Evolutionary conservation across 805 yeast species (phyloP), one percentile per base, ranked within the genome.

Genomic region (Candida tibetensis): DNA sequence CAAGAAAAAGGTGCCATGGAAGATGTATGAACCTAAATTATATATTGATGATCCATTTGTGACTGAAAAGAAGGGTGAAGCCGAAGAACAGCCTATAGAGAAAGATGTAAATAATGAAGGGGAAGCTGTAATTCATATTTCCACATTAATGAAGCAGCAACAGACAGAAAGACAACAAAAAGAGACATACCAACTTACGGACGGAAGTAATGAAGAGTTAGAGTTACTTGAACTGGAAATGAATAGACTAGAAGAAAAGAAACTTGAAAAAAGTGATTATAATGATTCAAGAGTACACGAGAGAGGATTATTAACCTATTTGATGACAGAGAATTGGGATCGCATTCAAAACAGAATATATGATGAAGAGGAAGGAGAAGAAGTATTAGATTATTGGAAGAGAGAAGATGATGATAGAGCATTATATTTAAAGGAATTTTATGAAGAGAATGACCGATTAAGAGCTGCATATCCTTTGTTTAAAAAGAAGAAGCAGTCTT

Each of bases 271-370:
- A 19, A 28, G 17, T 1, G 48, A 46, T 22, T 13, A 25, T 13
- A 17, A 28, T 15, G 42, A 37, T 10, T 42, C 46, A 30, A 32
- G 37, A n/a, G 37, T 46, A 33, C 36, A 46, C 32, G 50, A 46
- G 22, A 32, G 44, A 8, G 50, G 46, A 4, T 37, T 46, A 30
- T 32, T 30, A 22, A 44, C 47, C 2, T 25, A 28, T 14, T 14
- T 46, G 9, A 18, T 30, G 36, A 36, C 41, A 4, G 28, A 39
- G n/a, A 30, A 30, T n/a, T 28, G 18, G 4, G 34, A 30, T 5
- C 32, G 18, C 5, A 10, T 30, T 15, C 30, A 36, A 14, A 34
- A 32, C n/a, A 15, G 10, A 14, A 15, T 40, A 10, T 46, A 46
- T 27, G 27, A 14, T 13, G 30, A 17, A 3, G 30, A 30, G 8